phyloP scores from a whole-genome alignment of 345 rosid genomes.

The Euphorbia tirucalli region DNA sequence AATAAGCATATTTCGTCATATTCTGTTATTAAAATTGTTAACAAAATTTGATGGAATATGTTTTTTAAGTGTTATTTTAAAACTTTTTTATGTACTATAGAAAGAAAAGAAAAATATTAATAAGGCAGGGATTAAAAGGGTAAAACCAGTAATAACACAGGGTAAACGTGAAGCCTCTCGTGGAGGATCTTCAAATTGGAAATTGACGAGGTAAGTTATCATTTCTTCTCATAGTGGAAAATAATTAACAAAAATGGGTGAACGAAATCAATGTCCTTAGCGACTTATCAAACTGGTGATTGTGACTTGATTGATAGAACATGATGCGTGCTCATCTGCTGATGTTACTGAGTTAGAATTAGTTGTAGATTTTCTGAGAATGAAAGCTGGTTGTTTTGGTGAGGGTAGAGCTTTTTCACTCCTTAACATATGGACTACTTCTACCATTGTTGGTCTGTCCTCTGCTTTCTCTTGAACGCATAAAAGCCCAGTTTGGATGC shows the following conservation, averaged over 20 bases:
- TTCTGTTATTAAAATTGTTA: too few relatives aligned
- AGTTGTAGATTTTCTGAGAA: background rate
- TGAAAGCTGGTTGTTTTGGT: conserved; percentile 9
- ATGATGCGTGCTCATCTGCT: background rate
- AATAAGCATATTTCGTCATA: too few relatives aligned
- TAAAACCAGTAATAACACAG: too few relatives aligned
- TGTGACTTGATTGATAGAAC: background rate
- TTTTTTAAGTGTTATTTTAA: too few relatives aligned
- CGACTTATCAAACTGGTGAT: background rate
- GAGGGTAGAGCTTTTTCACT: background rate
- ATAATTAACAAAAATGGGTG: too few relatives aligned
- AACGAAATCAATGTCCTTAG: background rate
- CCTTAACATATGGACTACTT: conserved; percentile 11
- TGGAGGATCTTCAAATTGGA: too few relatives aligned
- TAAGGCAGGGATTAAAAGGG: too few relatives aligned
- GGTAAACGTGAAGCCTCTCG: too few relatives aligned
- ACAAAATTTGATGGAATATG: too few relatives aligned
- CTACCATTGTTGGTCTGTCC: conserved; percentile 16
- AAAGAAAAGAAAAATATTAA: too few relatives aligned
- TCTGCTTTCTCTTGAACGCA: background rate
- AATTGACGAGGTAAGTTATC: background rate
- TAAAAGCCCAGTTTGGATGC: conserved; percentile 18
- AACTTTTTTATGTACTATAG: too few relatives aligned
- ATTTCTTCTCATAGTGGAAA: background rate
- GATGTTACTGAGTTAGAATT: background rate